Conservation (phyloP, 768 basidiomycete species). For the Auriculariales sp. region DNA sequence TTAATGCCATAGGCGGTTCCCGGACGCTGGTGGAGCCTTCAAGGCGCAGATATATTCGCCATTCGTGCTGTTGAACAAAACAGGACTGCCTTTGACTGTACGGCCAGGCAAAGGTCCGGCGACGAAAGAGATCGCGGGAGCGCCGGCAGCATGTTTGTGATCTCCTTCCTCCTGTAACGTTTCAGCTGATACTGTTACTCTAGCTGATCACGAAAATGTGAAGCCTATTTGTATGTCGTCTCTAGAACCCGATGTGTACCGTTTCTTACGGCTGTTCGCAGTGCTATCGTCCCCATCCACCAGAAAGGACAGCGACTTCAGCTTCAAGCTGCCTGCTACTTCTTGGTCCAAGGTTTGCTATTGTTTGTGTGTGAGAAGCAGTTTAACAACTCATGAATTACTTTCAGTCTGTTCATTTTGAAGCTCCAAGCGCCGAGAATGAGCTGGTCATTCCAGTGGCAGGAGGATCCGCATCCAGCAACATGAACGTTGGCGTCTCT, state of each 20-base stretch:
- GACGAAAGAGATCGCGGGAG: conserved; percentile 75
- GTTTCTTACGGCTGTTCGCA: conserved; percentile 15
- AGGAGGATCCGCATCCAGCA: conserved; percentile 47
- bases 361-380: neutral
- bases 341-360: conserved; percentile 69
- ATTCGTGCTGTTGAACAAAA: conserved; percentile 86
- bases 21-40: conserved; percentile 89
- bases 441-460: conserved; percentile 41
- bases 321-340: conserved; percentile 69
- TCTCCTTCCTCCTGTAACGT: neutral
- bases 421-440: conserved; percentile 84
- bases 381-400: conserved; percentile 5
- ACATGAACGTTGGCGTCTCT: conserved; percentile 71
- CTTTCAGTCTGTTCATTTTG: conserved; percentile 64
- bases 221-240: conserved; percentile 8
- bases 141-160: conserved; percentile 42
- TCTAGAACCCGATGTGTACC: neutral
- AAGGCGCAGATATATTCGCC: conserved; percentile 90
- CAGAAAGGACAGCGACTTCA: conserved; percentile 72
- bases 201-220: neutral
- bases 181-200: neutral
- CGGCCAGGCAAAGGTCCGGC: conserved; percentile 42
- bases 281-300: conserved; percentile 82
- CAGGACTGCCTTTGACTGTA: conserved; percentile 61
- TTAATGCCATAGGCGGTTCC: conserved; percentile 39